Percentiles rank a stretch among this genome's conserved stretches.
These are phyloP conservation scores for Alternaria atra DNA, from an alignment of 2,329 filamentous ascomycete genomes.

Conservation along the genomic window DNA sequence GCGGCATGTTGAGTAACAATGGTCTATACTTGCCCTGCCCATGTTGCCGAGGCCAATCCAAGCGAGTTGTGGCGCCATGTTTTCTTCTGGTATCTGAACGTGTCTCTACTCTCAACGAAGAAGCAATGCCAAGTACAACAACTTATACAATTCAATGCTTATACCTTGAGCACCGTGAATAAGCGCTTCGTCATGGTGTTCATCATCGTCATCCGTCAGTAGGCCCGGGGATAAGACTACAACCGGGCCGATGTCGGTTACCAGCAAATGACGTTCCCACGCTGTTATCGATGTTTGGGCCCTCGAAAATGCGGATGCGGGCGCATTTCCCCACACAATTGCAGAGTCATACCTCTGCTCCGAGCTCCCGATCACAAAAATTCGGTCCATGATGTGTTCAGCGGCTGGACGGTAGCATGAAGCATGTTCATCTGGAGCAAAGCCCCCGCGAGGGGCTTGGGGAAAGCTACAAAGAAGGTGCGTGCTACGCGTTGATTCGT, in stretches of 20 bases:
- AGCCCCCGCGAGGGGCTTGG: constrained; percentile 47
- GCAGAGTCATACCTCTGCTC: constrained; percentile 16
- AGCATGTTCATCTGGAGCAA: constrained; percentile 50
- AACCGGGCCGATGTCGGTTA: constrained; percentile 26
- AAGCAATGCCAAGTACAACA: background rate
- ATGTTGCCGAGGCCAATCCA: constrained; percentile 91
- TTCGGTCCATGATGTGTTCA: constrained; percentile 13
- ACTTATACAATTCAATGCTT: background rate
- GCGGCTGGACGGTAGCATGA: constrained; percentile 44
- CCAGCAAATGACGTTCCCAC: constrained; percentile 25
- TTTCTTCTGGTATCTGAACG: constrained; percentile 9
- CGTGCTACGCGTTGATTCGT: constrained; percentile 17
- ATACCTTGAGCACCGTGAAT: background rate
- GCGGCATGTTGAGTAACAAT: constrained; percentile 5
- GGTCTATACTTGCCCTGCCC: constrained; percentile 69
- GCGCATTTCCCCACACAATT: constrained; percentile 12
- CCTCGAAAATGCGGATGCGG: constrained; percentile 9
- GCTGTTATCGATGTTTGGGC: constrained; percentile 10
- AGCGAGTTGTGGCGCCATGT: constrained; percentile 65
- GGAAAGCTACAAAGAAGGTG: constrained; percentile 36
- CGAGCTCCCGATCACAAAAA: constrained; percentile 1
- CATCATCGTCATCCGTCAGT: constrained; percentile 1
- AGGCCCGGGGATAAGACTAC: constrained; percentile 7
- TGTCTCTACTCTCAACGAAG: background rate
- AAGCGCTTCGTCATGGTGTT: constrained; percentile 11